A percentile compares a stretch with the other conserved stretches of the same genome.
These are phyloP conservation scores for Cyclotella kingstonii DNA, from an alignment of 108 stramenopile genomes.

Conservation along the genomic window DNA sequence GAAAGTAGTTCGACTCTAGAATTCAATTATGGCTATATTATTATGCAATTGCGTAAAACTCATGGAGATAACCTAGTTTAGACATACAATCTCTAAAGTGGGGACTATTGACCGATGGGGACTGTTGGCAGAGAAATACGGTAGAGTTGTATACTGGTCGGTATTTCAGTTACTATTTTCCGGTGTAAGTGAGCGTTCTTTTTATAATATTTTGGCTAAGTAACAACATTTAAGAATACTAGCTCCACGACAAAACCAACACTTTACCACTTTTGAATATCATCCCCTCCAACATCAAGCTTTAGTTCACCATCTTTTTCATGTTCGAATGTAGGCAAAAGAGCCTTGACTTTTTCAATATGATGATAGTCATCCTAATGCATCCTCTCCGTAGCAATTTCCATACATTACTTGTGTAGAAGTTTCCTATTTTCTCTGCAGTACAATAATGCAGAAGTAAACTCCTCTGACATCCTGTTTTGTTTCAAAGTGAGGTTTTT, in stretches of 20 bases:
- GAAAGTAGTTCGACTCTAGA: too few species aligned
- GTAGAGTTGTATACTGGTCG: background rate
- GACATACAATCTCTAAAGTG: too few species aligned
- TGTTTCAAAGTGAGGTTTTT: conserved; percentile 7
- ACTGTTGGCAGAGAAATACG: too few species aligned
- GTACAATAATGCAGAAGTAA: conserved; percentile 6
- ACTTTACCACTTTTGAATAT: conserved; percentile 1
- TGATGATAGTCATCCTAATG: background rate
- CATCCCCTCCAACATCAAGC: conserved; percentile 10
- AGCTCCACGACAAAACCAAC: background rate
- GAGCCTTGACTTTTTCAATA: background rate
- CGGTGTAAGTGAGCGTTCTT: background rate
- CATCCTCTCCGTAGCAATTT: conserved; percentile 12
- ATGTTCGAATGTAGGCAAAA: conserved; percentile 17
- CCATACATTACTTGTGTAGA: conserved; percentile 6
- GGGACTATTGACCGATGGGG: too few species aligned
- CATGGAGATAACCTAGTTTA: too few species aligned
- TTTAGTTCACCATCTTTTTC: conserved; percentile 12
- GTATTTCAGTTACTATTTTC: background rate
- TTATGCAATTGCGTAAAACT: too few species aligned
- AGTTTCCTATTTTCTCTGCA: conserved; percentile 7
- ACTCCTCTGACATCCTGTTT: conserved; percentile 9
- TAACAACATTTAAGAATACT: conserved; percentile 6
- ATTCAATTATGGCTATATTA: too few species aligned
- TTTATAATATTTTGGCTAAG: background rate